A percentile compares a stretch with the other conserved stretches of the same genome.
Evolutionary conservation across 345 rosid species (phyloP).

Genomic region (Camelina laxa): DNA sequence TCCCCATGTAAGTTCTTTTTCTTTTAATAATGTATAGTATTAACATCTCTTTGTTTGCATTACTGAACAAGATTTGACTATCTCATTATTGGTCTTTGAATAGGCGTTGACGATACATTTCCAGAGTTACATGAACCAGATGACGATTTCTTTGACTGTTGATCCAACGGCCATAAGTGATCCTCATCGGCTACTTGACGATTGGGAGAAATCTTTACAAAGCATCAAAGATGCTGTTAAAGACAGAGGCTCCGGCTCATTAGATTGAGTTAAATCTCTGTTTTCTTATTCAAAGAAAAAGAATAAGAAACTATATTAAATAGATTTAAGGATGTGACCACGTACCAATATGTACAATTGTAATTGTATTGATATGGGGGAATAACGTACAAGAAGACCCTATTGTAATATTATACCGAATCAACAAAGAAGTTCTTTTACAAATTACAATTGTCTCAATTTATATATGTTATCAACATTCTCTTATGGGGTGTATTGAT

Average conservation of each 20-base stretch:
- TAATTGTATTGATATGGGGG: slow-evolving; percentile 1
- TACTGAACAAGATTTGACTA: background rate
- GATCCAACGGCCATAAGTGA: slow-evolving; percentile 73
- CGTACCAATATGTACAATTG: background rate
- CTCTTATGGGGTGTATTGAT: no score
- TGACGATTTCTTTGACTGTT: slow-evolving; percentile 65
- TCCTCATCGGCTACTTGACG: slow-evolving; percentile 65
- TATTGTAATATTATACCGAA: background rate
- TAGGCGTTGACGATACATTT: slow-evolving; percentile 87
- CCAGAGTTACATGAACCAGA: slow-evolving; percentile 73
- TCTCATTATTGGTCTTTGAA: slow-evolving; percentile 4
- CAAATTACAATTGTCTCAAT: no score
- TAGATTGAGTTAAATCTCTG: background rate
- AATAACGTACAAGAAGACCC: background rate
- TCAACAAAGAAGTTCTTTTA: background rate
- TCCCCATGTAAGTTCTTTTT: slow-evolving; percentile 53
- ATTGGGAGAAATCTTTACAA: slow-evolving; percentile 60
- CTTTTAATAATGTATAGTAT: background rate
- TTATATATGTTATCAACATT: no score
- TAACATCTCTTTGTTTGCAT: background rate
- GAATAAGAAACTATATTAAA: background rate
- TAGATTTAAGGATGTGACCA: background rate
- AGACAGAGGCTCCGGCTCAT: slow-evolving; percentile 1
- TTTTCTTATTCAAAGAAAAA: background rate
- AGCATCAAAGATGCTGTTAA: slow-evolving; percentile 48